These are phyloP conservation scores for Xerocomus nothofagi DNA, from an alignment of 1,284 basidiomycete species.

Conservation along the genomic window DNA sequence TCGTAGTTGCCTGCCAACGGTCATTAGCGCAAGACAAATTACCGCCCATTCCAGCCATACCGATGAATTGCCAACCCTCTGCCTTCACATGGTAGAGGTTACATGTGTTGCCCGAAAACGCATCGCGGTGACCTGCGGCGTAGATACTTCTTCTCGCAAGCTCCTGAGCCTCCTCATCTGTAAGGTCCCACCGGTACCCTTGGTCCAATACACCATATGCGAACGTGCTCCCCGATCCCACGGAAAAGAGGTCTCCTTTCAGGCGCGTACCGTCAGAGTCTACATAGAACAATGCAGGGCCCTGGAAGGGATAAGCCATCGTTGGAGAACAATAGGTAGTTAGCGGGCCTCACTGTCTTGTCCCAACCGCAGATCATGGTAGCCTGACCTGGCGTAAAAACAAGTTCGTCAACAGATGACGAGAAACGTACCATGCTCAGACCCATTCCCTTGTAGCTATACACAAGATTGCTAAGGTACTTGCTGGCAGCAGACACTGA, in stretches of 20 bases:
- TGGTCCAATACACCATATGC: slow-evolving; percentile 99
- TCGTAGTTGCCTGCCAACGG: slow-evolving; percentile 73
- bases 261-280: slow-evolving; percentile 96
- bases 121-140: slow-evolving; percentile 96
- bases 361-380: slow-evolving; percentile 99
- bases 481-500: slow-evolving; percentile 98
- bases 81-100: slow-evolving; percentile 97
- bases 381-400: slow-evolving; percentile 53
- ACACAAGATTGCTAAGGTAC: slow-evolving; percentile 96
- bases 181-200: slow-evolving; percentile 92
- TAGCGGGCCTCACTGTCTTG: slow-evolving; percentile 73
- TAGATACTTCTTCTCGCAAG: slow-evolving; percentile 94
- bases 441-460: slow-evolving; percentile 99
- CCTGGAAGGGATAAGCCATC: slow-evolving; percentile 43
- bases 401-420: not conserved
- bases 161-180: slow-evolving; percentile 94
- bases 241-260: slow-evolving; percentile 96
- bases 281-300: slow-evolving; percentile 97
- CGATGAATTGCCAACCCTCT: slow-evolving; percentile 91
- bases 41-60: slow-evolving; percentile 43
- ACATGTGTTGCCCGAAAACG: slow-evolving; percentile 95
- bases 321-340: slow-evolving; percentile 2
- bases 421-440: slow-evolving; percentile 84
- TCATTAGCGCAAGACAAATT: slow-evolving; percentile 11
- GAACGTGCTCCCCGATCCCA: slow-evolving; percentile 97